A percentile compares a stretch with the other conserved stretches of the same genome.
These are phyloP conservation scores for Huntiella decipiens DNA, from an alignment of 2,329 filamentous ascomycete species.

Conservation along the genomic window DNA sequence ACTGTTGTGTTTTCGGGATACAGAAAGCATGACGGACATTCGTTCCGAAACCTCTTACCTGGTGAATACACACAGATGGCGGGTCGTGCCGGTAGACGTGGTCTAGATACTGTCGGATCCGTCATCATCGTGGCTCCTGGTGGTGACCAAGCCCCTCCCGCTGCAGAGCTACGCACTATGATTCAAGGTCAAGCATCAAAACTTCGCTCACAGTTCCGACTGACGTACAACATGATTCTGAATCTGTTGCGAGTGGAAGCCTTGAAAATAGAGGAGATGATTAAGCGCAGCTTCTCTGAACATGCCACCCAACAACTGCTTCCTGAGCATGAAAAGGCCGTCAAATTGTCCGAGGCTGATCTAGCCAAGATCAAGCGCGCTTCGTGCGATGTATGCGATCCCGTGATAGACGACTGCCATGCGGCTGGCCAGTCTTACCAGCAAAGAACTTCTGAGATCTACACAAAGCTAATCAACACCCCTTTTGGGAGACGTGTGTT, in stretches of 20 bases:
- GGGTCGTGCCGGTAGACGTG: conserved; percentile 78
- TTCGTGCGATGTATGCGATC: conserved; percentile 62
- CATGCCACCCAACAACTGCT: conserved; percentile 88
- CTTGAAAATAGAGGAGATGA: conserved; percentile 98
- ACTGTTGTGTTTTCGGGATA: conserved; percentile 97
- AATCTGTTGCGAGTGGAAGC: conserved; percentile 90
- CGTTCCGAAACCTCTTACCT: conserved; percentile 75
- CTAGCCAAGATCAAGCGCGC: conserved; percentile 79
- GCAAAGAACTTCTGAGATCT: conserved; percentile 61
- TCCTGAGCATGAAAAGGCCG: conserved; percentile 87
- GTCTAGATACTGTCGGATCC: conserved; percentile 77
- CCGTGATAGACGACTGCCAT: conserved; percentile 63
- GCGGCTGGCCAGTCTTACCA: conserved; percentile 64
- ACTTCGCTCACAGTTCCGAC: conserved; percentile 80
- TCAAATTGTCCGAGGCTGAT: conserved; percentile 81
- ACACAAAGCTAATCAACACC: conserved; percentile 58
- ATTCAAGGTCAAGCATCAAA: conserved; percentile 92
- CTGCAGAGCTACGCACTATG: conserved; percentile 70
- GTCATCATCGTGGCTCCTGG: conserved; percentile 83
- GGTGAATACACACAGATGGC: conserved; percentile 99
- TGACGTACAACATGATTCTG: conserved; percentile 99
- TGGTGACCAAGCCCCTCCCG: conserved; percentile 72
- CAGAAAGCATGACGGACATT: conserved; percentile 85
- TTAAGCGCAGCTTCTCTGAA: conserved; percentile 97
- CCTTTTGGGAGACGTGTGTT: conserved; percentile 70